phyloP scores from a whole-genome alignment of 2,329 filamentous ascomycete genomes.

The Cadophora luteo-olivacea region DNA sequence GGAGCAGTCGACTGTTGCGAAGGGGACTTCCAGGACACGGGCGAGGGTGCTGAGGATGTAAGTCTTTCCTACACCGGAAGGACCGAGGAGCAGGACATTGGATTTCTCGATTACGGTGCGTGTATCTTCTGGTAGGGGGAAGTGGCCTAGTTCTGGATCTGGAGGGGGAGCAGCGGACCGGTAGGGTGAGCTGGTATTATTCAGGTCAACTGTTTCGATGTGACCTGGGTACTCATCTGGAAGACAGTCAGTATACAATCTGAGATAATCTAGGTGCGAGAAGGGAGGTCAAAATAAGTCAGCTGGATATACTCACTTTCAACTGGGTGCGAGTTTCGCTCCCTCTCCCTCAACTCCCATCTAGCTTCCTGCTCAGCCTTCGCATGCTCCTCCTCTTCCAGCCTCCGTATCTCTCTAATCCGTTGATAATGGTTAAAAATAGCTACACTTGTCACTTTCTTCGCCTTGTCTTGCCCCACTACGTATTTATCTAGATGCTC shows the following conservation, averaged over 20 bases:
- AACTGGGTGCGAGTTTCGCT: constrained; percentile 71
- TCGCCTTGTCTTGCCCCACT: constrained; percentile 91
- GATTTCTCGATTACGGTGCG: constrained; percentile 79
- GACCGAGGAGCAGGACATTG: constrained; percentile 88
- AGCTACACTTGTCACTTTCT: constrained; percentile 90
- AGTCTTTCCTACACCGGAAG: constrained; percentile 95
- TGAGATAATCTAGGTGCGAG: not conserved
- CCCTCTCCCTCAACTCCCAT: constrained; percentile 48
- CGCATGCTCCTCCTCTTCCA: constrained; percentile 70
- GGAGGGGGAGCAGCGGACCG: constrained; percentile 20
- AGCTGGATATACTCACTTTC: constrained; percentile 66
- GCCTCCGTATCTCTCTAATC: constrained; percentile 75
- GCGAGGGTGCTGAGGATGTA: constrained; percentile 87
- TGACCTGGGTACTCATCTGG: constrained; percentile 64
- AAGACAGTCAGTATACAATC: constrained; percentile 26
- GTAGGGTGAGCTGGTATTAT: constrained; percentile 24
- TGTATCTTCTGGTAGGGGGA: constrained; percentile 29
- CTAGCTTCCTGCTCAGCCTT: constrained; percentile 67
- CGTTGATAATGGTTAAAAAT: constrained; percentile 98
- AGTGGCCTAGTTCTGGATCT: constrained; percentile 35
- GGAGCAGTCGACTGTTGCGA: constrained; percentile 95
- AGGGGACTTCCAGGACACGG: constrained; percentile 91
- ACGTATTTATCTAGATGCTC: constrained; percentile 94
- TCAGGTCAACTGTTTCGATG: constrained; percentile 41
- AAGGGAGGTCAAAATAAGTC: constrained; percentile 18